Evolutionary conservation across 1,284 basidiomycete genomes (phyloP), one percentile per base, ranked within the genome.

Genomic region (Pyrrhoderma noxium): DNA sequence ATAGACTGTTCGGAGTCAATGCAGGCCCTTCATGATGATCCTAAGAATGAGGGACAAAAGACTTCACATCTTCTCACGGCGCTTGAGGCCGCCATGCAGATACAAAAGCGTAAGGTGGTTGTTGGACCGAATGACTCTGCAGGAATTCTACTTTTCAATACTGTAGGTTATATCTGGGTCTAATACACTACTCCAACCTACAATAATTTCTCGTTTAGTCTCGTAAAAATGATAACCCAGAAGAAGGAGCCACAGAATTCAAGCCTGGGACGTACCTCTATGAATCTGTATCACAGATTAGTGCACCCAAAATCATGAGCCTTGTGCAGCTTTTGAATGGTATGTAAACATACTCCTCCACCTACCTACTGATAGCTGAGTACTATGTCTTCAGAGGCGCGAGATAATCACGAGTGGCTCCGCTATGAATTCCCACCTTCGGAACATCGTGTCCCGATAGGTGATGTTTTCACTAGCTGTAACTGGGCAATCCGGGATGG

Each of bases 1-100:
- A 92, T 98, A 54, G 94, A 99, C 66, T 91, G 89, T 52, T 94
- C 93, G 0, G 70, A 78, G 38, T 87, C 90, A 11, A 98, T 98
- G 93, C 84, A 89, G 37, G 76, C 71, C 25, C 76, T 85, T 11
- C 71, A 73, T 34, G 80, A 87, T 25, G 79, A 83, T 54, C 75
- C 78, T 1, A 67, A 70, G 43, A 78, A 80, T 51, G 58, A 85
- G 63, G 75, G 79, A 39, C 65, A 70, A 31, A 69, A 83, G 62
- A 84, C 81, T 0, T 84, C 76, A 53, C 80, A 86, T 59, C 63
- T 89, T 3, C 76, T 77, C 51, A 69, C 71, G 7, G 89, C 91
- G 0, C 74, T 97, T 18, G 82, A 93, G 57, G 87, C 85, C 2
- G 90, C 90, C 0, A 78, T 87, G 66, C 79, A 86, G 60, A 82